A percentile compares a stretch with the other conserved stretches of the same genome.
Conservation (phyloP, 2,329 filamentous ascomycete species). For the Cryoendolithus antarcticus region DNA sequence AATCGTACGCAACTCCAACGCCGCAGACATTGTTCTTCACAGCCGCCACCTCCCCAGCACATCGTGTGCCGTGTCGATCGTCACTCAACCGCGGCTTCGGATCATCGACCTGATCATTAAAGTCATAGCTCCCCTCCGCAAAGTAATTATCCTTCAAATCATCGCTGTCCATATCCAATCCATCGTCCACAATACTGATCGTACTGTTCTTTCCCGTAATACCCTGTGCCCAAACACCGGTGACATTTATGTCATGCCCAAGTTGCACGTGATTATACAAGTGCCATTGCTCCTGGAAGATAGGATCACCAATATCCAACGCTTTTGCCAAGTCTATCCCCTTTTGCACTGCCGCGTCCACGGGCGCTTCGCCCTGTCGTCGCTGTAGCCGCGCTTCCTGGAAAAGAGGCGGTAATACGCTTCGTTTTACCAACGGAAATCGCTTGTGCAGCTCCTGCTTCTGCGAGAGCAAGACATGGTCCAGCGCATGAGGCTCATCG, state of each 20-base stretch:
- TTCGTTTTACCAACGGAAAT: constrained; percentile 45
- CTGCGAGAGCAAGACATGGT: constrained; percentile 63
- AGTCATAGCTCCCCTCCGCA: constrained; percentile 84
- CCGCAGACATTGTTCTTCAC: constrained; percentile 89
- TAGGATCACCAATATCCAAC: constrained; percentile 75
- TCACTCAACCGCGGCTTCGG: constrained; percentile 74
- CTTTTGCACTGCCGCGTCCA: constrained; percentile 39
- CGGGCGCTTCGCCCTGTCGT: constrained; percentile 4
- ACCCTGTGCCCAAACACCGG: constrained; percentile 78
- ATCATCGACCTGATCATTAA: constrained; percentile 71
- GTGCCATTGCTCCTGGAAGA: constrained; percentile 93
- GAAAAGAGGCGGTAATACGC: constrained; percentile 20
- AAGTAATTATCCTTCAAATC: constrained; percentile 93
- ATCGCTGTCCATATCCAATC: constrained; percentile 86
- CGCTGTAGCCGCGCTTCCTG: constrained; percentile 5
- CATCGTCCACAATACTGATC: constrained; percentile 91
- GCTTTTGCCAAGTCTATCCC: constrained; percentile 49
- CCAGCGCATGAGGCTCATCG: constrained; percentile 46
- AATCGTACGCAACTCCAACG: constrained; percentile 88
- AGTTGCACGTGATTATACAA: constrained; percentile 68
- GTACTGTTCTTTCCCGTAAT: constrained; percentile 82
- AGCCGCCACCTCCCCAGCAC: constrained; percentile 85
- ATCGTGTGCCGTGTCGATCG: constrained; percentile 84
- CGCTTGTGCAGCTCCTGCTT: constrained; percentile 58
- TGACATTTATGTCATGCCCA: constrained; percentile 94